phyloP scores from a whole-genome alignment of 192 early-diverging fungal species.

The Coemansia sp. region DNA sequence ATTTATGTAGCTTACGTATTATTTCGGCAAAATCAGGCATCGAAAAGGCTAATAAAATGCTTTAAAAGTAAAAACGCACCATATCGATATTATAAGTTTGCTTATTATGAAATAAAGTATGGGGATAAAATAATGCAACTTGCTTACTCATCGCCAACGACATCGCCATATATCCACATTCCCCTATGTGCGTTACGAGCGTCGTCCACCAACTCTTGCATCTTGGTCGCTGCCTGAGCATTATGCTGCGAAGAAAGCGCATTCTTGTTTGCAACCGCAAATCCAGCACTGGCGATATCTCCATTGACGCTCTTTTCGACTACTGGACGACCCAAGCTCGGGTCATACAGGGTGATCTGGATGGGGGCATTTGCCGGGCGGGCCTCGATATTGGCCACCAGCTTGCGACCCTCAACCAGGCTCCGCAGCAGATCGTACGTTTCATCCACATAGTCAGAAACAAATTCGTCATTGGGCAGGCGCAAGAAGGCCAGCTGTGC shows the following conservation, averaged over 20 bases:
- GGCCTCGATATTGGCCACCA: constrained; percentile 75
- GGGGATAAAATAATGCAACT: not conserved
- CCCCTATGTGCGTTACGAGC: constrained; percentile 37
- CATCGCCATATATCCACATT: constrained; percentile 50
- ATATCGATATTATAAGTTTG: not conserved
- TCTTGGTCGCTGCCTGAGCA: constrained; percentile 17
- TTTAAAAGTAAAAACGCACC: not conserved
- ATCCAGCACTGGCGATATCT: constrained; percentile 64
- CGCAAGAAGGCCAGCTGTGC: constrained; percentile 81
- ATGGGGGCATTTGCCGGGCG: constrained; percentile 54
- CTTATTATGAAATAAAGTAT: not conserved
- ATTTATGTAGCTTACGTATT: not conserved
- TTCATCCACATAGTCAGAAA: constrained; percentile 75
- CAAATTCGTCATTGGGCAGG: constrained; percentile 50
- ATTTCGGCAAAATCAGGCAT: not conserved
- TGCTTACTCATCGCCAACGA: constrained; percentile 34
- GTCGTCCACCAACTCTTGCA: constrained; percentile 43
- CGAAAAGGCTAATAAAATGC: not conserved
- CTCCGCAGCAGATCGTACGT: constrained; percentile 70
- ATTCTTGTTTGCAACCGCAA: constrained; percentile 53
- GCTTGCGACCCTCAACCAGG: constrained; percentile 58
- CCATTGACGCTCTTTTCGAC: constrained; percentile 68
- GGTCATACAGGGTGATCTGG: constrained; percentile 68
- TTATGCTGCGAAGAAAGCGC: constrained; percentile 35
- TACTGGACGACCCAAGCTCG: constrained; percentile 54